Evolutionary conservation across 2,329 filamentous ascomycete genomes (phyloP), one percentile per base, ranked within the genome.

Genomic region (Sarocladium brachiariae): DNA sequence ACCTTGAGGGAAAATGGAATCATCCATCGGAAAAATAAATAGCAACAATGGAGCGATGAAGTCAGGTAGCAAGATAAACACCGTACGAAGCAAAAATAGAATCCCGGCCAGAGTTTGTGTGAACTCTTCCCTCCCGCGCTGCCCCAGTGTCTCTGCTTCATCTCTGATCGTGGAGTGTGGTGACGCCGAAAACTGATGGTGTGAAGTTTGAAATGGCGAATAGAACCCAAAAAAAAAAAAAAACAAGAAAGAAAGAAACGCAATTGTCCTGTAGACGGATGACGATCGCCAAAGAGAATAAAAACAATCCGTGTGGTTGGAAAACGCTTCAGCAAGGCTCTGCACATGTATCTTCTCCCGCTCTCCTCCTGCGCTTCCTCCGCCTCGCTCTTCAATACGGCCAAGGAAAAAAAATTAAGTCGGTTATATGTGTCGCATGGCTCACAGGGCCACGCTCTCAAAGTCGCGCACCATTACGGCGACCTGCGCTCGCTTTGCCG

Each of bases 401-500:
- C 7, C 35, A n/a, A 38, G 35, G 19, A 38, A 21, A 38, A 38
- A 38, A 38, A 16, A 38, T n/a, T 21, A 10, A 21, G 34, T n/a
- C 7, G 34, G 34, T n/a, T n/a, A 19, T 37, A n/a, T 37, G 18
- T 7, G 13, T 30, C 13, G 34, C 14, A n/a, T 16, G 8, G 35
- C 37, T 54, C 55, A 79, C 43, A 89, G 68, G 50, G 79, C 81
- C 61, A 87, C 77, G 56, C 83, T 80, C 61, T 89, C 89, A 63
- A 97, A 77, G 67, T 96, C 92, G 55, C 91, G 79, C 76, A 91
- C 87, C 65, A 96, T 74, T 61, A 90, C 83, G 37, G 89, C 89
- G 76, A 96, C 87, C 69, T 96, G 89, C 9, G 92, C 92, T 37
- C 91, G 78, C 70, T 95, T 96, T 38, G 90, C 92, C 2, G 92